A percentile compares a stretch with the other conserved stretches of the same genome.
Evolutionary conservation across 1,284 basidiomycete genomes (phyloP).

Genomic region (Pterulicium gracile): DNA sequence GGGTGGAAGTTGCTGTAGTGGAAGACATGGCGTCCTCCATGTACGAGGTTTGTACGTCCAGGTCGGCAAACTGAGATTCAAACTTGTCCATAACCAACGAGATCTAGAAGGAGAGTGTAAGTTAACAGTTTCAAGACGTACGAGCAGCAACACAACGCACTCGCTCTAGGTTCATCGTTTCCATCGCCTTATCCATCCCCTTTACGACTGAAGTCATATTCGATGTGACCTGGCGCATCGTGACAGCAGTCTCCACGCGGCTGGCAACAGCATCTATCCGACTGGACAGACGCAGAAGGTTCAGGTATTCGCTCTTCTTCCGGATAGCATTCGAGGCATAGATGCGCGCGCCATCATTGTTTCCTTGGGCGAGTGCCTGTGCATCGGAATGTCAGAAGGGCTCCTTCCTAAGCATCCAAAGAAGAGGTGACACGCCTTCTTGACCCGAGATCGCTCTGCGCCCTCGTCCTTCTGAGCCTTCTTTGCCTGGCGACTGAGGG

Average conservation of each 20-base stretch:
- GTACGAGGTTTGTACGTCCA: slow-evolving; percentile 96
- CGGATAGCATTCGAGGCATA: slow-evolving; percentile 98
- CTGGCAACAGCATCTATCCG: slow-evolving; percentile 96
- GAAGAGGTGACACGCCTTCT: slow-evolving; percentile 54
- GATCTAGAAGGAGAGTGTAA: slow-evolving; percentile 48
- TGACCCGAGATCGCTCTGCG: slow-evolving; percentile 76
- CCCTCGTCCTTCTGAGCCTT: slow-evolving; percentile 93
- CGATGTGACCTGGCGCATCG: slow-evolving; percentile 91
- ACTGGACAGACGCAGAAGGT: slow-evolving; percentile 79
- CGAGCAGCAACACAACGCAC: slow-evolving; percentile 34
- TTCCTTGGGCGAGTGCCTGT: slow-evolving; percentile 93
- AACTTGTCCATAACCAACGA: slow-evolving; percentile 99
- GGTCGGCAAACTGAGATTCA: slow-evolving; percentile 90
- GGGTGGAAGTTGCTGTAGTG: slow-evolving; percentile 87
- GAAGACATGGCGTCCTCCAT: slow-evolving; percentile 97
- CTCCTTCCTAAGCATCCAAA: slow-evolving; percentile 1
- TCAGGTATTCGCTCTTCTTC: slow-evolving; percentile 94
- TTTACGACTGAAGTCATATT: slow-evolving; percentile 95
- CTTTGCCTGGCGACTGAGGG: slow-evolving; percentile 84
- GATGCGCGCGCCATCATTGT: slow-evolving; percentile 96
- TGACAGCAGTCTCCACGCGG: slow-evolving; percentile 97
- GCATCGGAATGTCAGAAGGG: slow-evolving; percentile 4
- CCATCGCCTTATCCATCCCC: slow-evolving; percentile 99
- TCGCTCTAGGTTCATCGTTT: slow-evolving; percentile 96
- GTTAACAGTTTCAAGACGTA: slow-evolving; percentile 2